Evolutionary conservation across 371 early-diverging fungal genomes (phyloP).

Genomic region (Syncephalastrum contaminatum): DNA sequence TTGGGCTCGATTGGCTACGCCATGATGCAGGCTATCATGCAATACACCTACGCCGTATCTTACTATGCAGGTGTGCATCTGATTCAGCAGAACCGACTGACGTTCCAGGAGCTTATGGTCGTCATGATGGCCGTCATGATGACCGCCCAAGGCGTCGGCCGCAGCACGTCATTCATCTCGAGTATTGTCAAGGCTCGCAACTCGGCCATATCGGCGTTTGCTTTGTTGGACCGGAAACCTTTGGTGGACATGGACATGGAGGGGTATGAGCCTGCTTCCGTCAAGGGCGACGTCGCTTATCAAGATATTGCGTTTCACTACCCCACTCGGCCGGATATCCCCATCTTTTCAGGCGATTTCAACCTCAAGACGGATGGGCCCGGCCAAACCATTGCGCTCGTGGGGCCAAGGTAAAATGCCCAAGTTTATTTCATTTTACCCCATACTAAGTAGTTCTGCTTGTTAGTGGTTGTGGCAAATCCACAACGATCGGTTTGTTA

Average conservation of each 20-base stretch:
- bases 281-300: slow-evolving; percentile 59
- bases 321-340: slow-evolving; percentile 76
- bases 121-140: slow-evolving; percentile 73
- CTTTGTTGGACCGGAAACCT: slow-evolving; percentile 65
- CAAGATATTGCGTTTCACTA: slow-evolving; percentile 73
- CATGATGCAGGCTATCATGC: slow-evolving; percentile 49
- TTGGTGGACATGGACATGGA: slow-evolving; percentile 54
- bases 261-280: slow-evolving; percentile 22
- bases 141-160: slow-evolving; percentile 63
- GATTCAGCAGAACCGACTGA: slow-evolving; percentile 18
- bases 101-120: slow-evolving; percentile 35
- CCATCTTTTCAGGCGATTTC: slow-evolving; percentile 73
- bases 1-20: slow-evolving; percentile 55
- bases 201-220: slow-evolving; percentile 74
- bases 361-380: slow-evolving; percentile 61
- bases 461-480: slow-evolving; percentile 84
- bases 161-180: slow-evolving; percentile 50
- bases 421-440: slow-evolving; percentile 64
- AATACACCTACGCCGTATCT: slow-evolving; percentile 47
- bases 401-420: slow-evolving; percentile 80
- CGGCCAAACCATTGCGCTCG: slow-evolving; percentile 81
- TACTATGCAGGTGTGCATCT: slow-evolving; percentile 43
- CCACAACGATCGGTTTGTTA: slow-evolving; percentile 78
- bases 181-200: slow-evolving; percentile 73
- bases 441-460: slow-evolving; percentile 72